These are phyloP conservation scores for Mycena vitilis DNA, from an alignment of 768 basidiomycete species.

Conservation along the genomic window DNA sequence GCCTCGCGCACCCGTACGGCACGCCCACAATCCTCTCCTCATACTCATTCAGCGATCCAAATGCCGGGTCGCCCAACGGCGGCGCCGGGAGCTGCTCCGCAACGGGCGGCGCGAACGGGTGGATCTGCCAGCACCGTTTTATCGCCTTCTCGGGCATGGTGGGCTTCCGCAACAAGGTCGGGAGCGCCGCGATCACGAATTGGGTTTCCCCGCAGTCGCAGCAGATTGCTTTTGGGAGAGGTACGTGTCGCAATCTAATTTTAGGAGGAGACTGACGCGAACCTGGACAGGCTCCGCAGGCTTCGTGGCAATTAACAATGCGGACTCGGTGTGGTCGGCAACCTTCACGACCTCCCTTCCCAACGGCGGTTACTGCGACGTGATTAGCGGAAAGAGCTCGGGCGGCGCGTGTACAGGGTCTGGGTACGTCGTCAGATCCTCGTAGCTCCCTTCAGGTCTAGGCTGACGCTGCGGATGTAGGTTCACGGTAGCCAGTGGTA, in stretches of 20 bases:
- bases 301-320: conserved; percentile 78
- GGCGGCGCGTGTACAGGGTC: conserved; percentile 61
- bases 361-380: conserved; percentile 72
- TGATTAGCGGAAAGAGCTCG: conserved; percentile 60
- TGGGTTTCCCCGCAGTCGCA: conserved; percentile 69
- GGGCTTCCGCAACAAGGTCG: conserved; percentile 72
- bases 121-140: conserved; percentile 77
- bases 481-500: conserved; percentile 61
- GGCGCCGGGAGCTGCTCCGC: conserved; percentile 61
- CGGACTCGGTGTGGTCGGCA: conserved; percentile 63
- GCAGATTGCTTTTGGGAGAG: conserved; percentile 76
- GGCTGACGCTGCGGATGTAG: conserved; percentile 42
- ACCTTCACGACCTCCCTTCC: conserved; percentile 70
- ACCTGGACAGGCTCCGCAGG: conserved; percentile 58
- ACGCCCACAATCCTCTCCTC: conserved; percentile 73
- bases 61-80: conserved; percentile 71
- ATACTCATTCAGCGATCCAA: conserved; percentile 61
- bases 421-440: conserved; percentile 45
- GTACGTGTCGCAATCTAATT: conserved; percentile 43
- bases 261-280: background rate
- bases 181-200: conserved; percentile 59
- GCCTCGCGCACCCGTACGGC: conserved; percentile 75
- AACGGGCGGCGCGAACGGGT: conserved; percentile 65
- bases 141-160: conserved; percentile 69
- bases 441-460: background rate